phyloP scores from a whole-genome alignment of 2,329 filamentous ascomycete genomes.

The Dactylellina drechsleri region DNA sequence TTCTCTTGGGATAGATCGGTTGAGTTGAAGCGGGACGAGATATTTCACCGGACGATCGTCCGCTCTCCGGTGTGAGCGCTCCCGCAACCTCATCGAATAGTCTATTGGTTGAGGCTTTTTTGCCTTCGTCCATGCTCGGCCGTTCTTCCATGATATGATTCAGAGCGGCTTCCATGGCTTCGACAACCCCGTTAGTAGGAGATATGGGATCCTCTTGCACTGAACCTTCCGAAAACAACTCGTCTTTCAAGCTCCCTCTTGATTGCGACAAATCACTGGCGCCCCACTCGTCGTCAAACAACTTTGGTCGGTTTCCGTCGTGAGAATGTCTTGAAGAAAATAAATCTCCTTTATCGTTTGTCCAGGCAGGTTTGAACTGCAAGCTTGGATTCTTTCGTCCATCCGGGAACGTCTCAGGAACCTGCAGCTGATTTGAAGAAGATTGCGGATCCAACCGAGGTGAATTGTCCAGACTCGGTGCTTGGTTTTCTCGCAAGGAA shows the following conservation, averaged over 20 bases:
- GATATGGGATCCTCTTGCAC: slow-evolving; percentile 51
- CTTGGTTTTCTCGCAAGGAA: slow-evolving; percentile 76
- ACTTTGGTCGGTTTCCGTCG: slow-evolving; percentile 49
- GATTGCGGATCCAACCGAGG: slow-evolving; percentile 30
- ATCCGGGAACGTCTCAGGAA: slow-evolving; percentile 35
- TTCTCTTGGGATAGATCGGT: slow-evolving; percentile 60
- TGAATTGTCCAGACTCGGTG: slow-evolving; percentile 29
- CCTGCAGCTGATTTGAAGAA: slow-evolving; percentile 35
- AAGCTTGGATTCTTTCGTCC: slow-evolving; percentile 31
- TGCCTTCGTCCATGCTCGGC: slow-evolving; percentile 70
- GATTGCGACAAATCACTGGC: slow-evolving; percentile 49
- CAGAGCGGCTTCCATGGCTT: slow-evolving; percentile 90
- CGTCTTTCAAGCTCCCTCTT: slow-evolving; percentile 47
- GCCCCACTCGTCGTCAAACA: slow-evolving; percentile 52
- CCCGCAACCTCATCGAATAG: slow-evolving; percentile 46
- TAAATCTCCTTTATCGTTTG: slow-evolving; percentile 37
- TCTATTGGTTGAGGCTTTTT: slow-evolving; percentile 56
- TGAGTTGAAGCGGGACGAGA: slow-evolving; percentile 37
- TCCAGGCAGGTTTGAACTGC: slow-evolving; percentile 30
- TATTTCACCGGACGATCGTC: slow-evolving; percentile 51
- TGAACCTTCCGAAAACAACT: slow-evolving; percentile 48
- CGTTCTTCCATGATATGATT: slow-evolving; percentile 90
- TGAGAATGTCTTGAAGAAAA: slow-evolving; percentile 56
- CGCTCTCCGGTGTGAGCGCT: slow-evolving; percentile 44
- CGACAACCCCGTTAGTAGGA: slow-evolving; percentile 78